Evolutionary conservation across 129 eudicot genomes (phyloP), one percentile per base, ranked within the genome.

Genomic region (Tanacetum coccineum): DNA sequence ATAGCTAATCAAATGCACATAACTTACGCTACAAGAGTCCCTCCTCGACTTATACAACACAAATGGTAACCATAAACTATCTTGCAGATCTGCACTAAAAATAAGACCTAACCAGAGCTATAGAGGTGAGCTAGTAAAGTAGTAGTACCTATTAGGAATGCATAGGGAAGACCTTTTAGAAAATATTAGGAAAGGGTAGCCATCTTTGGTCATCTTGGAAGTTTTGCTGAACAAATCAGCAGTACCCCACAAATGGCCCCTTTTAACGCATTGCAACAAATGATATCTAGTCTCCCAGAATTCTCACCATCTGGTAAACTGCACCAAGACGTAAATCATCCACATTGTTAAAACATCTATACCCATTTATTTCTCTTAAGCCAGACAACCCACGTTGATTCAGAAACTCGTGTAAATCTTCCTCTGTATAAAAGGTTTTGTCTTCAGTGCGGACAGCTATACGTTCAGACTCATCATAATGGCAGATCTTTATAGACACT

Each of bases 261-360:
- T 10, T 12, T 3, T 19, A 22, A 57, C 1, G 12, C 36, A 57
- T 19, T 8, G 18, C 61, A 51, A 49, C 18, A 20, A 61, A 49
- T 21, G 13, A 75, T 21, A 12, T 68, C 70, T 77, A 77, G 59
- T 81, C 86, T 21, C 80, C 77, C 4, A 81, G 57, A 53, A 81
- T 77, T 69, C 85, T 70, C 54, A 74, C 62, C 59, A 74, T 82
- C 65, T 81, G 82, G 77, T 81, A 81, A 68, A 74, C 81, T 1
- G 82, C 82, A 74, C 86, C 86, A 19, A 64, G 64, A 5, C 82
- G 86, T 45, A 81, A 80, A 59, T 81, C 86, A 61, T 81, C 82
- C 48, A 81, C 70, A 59, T 73, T 65, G 64, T 66, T 76, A 52
- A 64, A 52, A 39, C 71, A 48, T 73, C 77, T 74, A 64, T 81